Conservation (phyloP, 768 basidiomycete species). For the Panus rudis region DNA sequence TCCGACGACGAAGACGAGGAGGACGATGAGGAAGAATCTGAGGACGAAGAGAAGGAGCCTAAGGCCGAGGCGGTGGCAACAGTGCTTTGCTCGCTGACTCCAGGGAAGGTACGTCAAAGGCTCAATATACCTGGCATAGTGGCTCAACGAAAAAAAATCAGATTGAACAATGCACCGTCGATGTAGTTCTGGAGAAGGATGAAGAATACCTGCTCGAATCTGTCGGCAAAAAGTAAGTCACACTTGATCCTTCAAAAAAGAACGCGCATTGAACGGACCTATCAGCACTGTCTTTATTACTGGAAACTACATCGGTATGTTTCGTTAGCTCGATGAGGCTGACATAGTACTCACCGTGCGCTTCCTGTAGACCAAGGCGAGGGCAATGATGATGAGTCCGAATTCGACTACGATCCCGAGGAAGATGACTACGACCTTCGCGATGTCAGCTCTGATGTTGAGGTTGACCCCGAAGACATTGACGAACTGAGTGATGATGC, state of each 20-base stretch:
- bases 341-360: conserved; percentile 13
- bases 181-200: conserved; percentile 64
- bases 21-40: conserved; percentile 12
- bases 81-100: conserved; percentile 72
- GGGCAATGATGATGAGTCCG: conserved; percentile 6
- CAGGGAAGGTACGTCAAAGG: conserved; percentile 56
- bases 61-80: conserved; percentile 30
- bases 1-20: conserved; percentile 10
- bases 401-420: conserved; percentile 5
- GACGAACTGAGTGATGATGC: conserved; percentile 25
- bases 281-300: conserved; percentile 7
- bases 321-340: conserved; percentile 70
- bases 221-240: conserved; percentile 73
- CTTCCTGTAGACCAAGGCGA: conserved; percentile 45
- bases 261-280: conserved; percentile 1
- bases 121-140: background rate
- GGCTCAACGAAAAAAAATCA: conserved; percentile 21
- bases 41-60: conserved; percentile 20
- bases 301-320: conserved; percentile 12
- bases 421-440: conserved; percentile 11
- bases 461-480: conserved; percentile 5
- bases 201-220: conserved; percentile 62
- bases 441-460: conserved; percentile 11
- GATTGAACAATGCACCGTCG: conserved; percentile 71
- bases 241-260: conserved; percentile 7